phyloP scores from a whole-genome alignment of 2,329 filamentous ascomycete genomes.

The Colletotrichum higginsianum region DNA sequence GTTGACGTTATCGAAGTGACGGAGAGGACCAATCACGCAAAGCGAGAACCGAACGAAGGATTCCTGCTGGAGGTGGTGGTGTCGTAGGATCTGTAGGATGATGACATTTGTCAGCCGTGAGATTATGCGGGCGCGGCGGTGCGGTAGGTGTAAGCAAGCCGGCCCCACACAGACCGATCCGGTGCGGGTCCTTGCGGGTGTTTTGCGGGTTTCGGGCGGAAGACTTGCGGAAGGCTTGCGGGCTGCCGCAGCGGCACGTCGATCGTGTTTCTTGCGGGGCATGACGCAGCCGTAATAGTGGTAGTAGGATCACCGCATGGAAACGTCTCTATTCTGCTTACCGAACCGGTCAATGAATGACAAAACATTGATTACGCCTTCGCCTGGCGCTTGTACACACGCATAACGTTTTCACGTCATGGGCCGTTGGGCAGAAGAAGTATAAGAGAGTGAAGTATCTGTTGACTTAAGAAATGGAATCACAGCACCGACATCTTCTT shows the following conservation, averaged over 20 bases:
- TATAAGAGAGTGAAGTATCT: not conserved
- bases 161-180: not conserved
- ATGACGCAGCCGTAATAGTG: not conserved
- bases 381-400: too few relatives aligned
- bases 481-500: not conserved
- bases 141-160: not conserved
- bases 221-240: slow-evolving; percentile 30
- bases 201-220: slow-evolving; percentile 43
- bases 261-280: not conserved
- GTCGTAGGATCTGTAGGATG: not conserved
- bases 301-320: not conserved
- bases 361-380: not conserved
- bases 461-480: not conserved
- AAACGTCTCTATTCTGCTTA: too few relatives aligned
- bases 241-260: slow-evolving; percentile 9
- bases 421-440: not conserved
- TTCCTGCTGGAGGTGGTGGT: not conserved
- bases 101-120: slow-evolving; percentile 24
- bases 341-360: not conserved
- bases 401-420: too few relatives aligned
- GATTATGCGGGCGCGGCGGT: not conserved
- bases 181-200: slow-evolving; percentile 11
- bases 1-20: not conserved
- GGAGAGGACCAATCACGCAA: not conserved
- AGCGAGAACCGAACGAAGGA: not conserved